These are phyloP conservation scores for Mycothermus thermophilus DNA, from an alignment of 495 filamentous ascomycete genomes.

Conservation along the genomic window DNA sequence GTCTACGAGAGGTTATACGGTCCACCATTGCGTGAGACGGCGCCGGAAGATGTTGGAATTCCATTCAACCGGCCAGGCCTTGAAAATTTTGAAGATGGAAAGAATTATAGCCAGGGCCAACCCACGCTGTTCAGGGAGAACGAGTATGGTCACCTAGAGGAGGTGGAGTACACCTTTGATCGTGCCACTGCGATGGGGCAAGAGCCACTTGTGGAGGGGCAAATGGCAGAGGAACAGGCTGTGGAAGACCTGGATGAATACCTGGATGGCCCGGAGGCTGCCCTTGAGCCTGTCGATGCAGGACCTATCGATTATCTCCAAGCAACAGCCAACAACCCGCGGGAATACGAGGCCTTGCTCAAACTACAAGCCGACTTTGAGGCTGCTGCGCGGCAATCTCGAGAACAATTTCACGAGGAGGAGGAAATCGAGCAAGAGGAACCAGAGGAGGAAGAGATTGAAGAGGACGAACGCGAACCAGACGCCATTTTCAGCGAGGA, in stretches of 20 bases:
- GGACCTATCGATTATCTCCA: conserved; percentile 22
- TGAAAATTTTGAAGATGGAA: too few relatives aligned
- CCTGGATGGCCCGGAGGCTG: background rate
- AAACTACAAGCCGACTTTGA: conserved; percentile 40
- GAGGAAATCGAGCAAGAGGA: conserved; percentile 26
- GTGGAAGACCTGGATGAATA: too few relatives aligned
- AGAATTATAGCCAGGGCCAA: too few relatives aligned
- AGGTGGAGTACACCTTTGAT: conserved; percentile 35
- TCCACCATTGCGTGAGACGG: conserved; percentile 42
- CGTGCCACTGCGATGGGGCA: conserved; percentile 7
- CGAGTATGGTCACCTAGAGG: conserved; percentile 45
- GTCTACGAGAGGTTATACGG: conserved; percentile 78
- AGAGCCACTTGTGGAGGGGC: too few relatives aligned
- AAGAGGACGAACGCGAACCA: conserved; percentile 25
- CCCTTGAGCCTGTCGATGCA: background rate
- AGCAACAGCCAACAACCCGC: conserved; percentile 32
- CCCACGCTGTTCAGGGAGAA: conserved; percentile 39
- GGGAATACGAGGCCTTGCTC: conserved; percentile 36
- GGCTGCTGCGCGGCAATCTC: conserved; percentile 29
- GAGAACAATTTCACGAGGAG: conserved; percentile 37
- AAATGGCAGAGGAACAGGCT: conserved; percentile 2
- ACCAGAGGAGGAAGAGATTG: conserved; percentile 21
- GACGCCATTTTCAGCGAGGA: conserved; percentile 22
- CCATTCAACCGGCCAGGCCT: conserved; percentile 17
- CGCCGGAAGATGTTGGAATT: conserved; percentile 43